Conservation (phyloP, 2,329 filamentous ascomycete genomes). For the Xylaria sp. region DNA sequence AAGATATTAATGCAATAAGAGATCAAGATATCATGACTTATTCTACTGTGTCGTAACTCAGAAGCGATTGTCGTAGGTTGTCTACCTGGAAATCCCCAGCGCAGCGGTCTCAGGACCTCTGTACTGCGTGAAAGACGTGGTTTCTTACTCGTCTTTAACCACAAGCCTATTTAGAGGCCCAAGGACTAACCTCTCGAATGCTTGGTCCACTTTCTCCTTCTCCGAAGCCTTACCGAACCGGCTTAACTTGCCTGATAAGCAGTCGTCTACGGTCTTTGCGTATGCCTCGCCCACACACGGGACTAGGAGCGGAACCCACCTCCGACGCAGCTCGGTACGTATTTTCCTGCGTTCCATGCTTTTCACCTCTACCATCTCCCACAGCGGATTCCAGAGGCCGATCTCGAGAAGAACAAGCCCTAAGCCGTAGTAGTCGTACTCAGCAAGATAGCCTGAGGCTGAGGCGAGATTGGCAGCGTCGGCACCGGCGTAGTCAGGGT, state of each 20-base stretch:
- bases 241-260: not conserved
- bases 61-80: not conserved
- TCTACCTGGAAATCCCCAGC: not conserved
- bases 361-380: not conserved
- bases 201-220: not conserved
- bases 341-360: not conserved
- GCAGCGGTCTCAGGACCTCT: no score
- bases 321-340: not conserved
- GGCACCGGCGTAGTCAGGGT: not conserved
- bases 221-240: not conserved
- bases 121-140: no score
- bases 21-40: no score
- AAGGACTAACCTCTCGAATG: not conserved
- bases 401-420: conserved; percentile 12
- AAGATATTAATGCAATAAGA: no score
- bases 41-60: no score
- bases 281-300: not conserved
- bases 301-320: not conserved
- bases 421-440: conserved; percentile 12
- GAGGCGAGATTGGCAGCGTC: not conserved
- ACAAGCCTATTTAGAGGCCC: not conserved
- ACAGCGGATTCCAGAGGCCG: not conserved
- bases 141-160: not conserved
- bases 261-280: not conserved
- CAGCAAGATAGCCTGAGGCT: not conserved